These are phyloP conservation scores for Ormosia semicastrata DNA, from an alignment of 306 rosid genomes.

Conservation along the genomic window DNA sequence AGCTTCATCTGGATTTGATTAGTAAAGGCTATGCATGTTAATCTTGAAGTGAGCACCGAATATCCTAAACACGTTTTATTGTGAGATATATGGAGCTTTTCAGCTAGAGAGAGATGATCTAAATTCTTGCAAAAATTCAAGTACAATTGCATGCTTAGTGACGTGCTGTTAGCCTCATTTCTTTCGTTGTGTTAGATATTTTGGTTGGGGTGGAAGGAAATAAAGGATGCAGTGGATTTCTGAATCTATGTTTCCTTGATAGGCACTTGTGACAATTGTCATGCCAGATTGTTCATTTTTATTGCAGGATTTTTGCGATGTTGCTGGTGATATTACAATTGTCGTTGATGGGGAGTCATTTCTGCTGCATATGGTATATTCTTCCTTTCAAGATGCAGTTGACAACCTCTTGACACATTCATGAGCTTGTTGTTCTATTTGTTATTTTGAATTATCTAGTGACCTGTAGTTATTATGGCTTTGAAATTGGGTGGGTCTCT, in stretches of 20 bases:
- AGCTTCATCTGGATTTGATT: not conserved
- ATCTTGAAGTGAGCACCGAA: too few species aligned
- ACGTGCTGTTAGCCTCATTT: not conserved
- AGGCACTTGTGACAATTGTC: not conserved
- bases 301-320: conserved; percentile 82
- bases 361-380: conserved; percentile 79
- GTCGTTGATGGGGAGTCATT: conserved; percentile 78
- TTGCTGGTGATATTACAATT: conserved; percentile 84
- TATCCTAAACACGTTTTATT: too few species aligned
- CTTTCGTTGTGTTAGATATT: not conserved
- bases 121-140: too few species aligned
- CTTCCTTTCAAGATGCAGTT: not conserved
- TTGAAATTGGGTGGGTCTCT: not conserved
- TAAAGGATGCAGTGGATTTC: not conserved
- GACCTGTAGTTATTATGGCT: not conserved
- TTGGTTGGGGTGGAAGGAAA: not conserved
- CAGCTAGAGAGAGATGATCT: too few species aligned
- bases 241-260: not conserved
- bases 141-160: not conserved
- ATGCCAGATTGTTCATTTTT: not conserved
- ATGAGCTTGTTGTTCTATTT: not conserved
- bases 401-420: not conserved
- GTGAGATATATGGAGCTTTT: too few species aligned
- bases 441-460: not conserved
- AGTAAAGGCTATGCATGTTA: too few species aligned